Conservation (phyloP, 1,284 basidiomycete species). For the Irpex sp. region DNA sequence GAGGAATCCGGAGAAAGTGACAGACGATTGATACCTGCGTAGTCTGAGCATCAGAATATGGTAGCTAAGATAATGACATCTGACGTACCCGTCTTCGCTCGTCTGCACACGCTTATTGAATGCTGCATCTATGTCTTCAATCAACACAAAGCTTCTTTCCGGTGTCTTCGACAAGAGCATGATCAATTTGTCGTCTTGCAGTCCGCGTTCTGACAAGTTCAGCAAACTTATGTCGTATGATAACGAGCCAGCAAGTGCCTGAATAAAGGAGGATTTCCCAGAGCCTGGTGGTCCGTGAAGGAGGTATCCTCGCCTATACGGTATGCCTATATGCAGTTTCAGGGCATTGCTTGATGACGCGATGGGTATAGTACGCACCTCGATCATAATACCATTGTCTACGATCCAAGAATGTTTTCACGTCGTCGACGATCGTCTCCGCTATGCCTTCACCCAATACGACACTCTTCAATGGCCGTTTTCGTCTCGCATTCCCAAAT, state of each 20-base stretch:
- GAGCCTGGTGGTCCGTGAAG: conserved; percentile 96
- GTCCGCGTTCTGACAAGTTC: conserved; percentile 93
- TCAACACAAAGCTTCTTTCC: conserved; percentile 86
- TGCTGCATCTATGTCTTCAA: conserved; percentile 98
- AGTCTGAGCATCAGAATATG: background rate
- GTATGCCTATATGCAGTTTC: conserved; percentile 67
- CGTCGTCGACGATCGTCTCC: conserved; percentile 76
- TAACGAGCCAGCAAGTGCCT: conserved; percentile 89
- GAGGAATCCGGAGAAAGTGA: conserved; percentile 96
- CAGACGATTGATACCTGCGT: conserved; percentile 81
- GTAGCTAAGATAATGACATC: no score
- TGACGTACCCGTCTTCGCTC: conserved; percentile 77
- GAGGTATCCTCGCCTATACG: conserved; percentile 94
- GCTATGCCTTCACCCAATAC: conserved; percentile 79
- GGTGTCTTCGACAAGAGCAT: conserved; percentile 92
- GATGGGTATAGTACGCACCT: conserved; percentile 45
- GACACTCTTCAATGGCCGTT: conserved; percentile 88
- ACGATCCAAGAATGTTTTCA: conserved; percentile 78
- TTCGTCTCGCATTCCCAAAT: conserved; percentile 88
- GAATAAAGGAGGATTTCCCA: conserved; percentile 98
- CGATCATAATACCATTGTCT: conserved; percentile 95
- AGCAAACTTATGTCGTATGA: conserved; percentile 96
- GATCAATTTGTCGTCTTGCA: conserved; percentile 96
- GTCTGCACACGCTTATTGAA: conserved; percentile 90
- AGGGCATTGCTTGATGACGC: conserved; percentile 2